Evolutionary conservation across 192 early-diverging fungal genomes (phyloP).

Genomic region (Entomortierella parvispora): DNA sequence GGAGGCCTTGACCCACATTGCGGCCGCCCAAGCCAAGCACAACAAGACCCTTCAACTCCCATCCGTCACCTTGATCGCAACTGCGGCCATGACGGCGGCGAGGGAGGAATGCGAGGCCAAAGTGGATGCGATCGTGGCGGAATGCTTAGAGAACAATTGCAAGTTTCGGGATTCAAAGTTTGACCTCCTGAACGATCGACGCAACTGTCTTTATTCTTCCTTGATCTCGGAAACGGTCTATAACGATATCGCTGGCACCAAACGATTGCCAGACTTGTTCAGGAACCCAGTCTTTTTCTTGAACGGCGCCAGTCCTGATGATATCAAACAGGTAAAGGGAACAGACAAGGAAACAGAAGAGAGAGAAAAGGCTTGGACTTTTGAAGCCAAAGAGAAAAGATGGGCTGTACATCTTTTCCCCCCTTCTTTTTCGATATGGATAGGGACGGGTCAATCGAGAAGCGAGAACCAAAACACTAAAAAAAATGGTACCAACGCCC

Average conservation of each 20-base stretch:
- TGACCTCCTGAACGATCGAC: constrained; percentile 46
- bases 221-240: constrained; percentile 46
- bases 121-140: constrained; percentile 48
- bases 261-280: constrained; percentile 54
- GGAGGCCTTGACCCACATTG: constrained; percentile 2
- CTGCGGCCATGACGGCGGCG: constrained; percentile 35
- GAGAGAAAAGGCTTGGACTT: background rate
- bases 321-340: constrained; percentile 49
- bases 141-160: constrained; percentile 41
- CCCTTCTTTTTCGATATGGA: background rate
- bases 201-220: constrained; percentile 45
- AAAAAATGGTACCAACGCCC: too few species aligned
- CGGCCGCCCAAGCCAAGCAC: constrained; percentile 34
- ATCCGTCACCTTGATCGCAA: constrained; percentile 33
- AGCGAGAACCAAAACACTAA: too few species aligned
- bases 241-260: constrained; percentile 35
- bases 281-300: constrained; percentile 61
- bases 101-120: constrained; percentile 31
- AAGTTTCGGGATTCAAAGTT: constrained; percentile 48
- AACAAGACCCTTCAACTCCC: constrained; percentile 35
- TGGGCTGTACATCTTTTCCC: background rate
- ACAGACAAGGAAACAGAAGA: constrained; percentile 1
- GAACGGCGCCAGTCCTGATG: constrained; percentile 50
- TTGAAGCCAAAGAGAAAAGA: background rate
- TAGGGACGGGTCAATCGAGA: background rate